phyloP scores from a whole-genome alignment of 2,329 filamentous ascomycete genomes.

The Fusarium phyllophilum region DNA sequence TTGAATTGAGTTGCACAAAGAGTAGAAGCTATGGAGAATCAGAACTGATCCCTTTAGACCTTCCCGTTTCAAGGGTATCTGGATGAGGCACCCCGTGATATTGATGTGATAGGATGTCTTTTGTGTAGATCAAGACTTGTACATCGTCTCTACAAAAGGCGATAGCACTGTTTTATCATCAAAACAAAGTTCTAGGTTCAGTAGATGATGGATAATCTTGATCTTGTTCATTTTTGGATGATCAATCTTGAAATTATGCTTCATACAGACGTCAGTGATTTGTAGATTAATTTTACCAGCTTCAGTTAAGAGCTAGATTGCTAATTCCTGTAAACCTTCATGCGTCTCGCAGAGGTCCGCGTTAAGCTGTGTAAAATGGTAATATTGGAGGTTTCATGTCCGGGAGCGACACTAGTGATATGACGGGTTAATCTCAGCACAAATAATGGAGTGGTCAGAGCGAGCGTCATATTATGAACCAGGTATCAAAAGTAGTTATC shows the following conservation, averaged over 20 bases:
- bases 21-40: rapidly evolving
- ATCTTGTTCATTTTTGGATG: rapidly evolving
- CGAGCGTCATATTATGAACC: not conserved
- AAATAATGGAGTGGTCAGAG: not conserved
- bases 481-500: rapidly evolving
- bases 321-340: too few relatives aligned
- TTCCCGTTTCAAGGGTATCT: rapidly evolving
- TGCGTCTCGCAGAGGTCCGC: rapidly evolving
- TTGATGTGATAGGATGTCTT: not conserved
- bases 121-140: not conserved
- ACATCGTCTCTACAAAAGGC: not conserved
- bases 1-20: not conserved
- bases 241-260: not conserved
- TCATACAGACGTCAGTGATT: not conserved
- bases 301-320: not conserved
- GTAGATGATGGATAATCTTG: rapidly evolving
- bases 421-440: not conserved
- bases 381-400: too few relatives aligned
- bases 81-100: not conserved
- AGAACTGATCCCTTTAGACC: rapidly evolving
- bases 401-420: not conserved
- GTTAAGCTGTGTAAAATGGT: rapidly evolving
- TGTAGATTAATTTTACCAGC: rapidly evolving
- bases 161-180: not conserved
- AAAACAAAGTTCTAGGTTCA: too few relatives aligned